Evolutionary conservation across 768 basidiomycete genomes (phyloP), one percentile per base, ranked within the genome.

Genomic region (Nevesoporus exiguus): DNA sequence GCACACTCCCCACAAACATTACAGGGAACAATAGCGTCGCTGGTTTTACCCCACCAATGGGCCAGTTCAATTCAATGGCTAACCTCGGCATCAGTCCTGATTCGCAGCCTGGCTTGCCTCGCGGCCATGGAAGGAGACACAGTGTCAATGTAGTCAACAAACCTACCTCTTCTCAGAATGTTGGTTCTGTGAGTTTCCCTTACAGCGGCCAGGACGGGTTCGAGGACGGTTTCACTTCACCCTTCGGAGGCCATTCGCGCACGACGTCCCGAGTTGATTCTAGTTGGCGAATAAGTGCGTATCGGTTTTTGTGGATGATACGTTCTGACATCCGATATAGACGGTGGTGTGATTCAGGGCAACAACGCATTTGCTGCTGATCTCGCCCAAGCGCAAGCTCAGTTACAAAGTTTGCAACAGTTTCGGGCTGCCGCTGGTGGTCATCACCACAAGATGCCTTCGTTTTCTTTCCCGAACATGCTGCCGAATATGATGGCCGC

Each of bases 391-490:
- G 97, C 97, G 8, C 95, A 98, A 69, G 94, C 95, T 6, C 97
- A 99, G 68, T 77, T 99, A 13, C 90, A 93, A 66, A 96, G 95
- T 61, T 77, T 99, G 50, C 93, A 96, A 65, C 93, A 97, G 63
- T 99, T 98, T 80, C 88, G 95, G 63, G 94, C 93, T 29, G 93
- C 93, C 5, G 87, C 91, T 19, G 92, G 91, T 42, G 93, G 93
- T 10, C 94, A 96, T 63, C 93, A 96, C 69, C 86, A 92, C 69
- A 96, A 96, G 77, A 93, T 97, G 92, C 83, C 90, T 9, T 98
- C 95, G 4, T 98, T 97, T 75, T 93, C 90, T 68, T 94, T 98
- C 77, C 95, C 95, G 6, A 97, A 97, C 69, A 97, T 97, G 93
- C 77, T 97, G 14, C 95, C 94, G 6, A 95, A 95, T 66, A 88